Conservation (phyloP, 805 yeast species). For the Zygoascus bituminiphila region DNA sequence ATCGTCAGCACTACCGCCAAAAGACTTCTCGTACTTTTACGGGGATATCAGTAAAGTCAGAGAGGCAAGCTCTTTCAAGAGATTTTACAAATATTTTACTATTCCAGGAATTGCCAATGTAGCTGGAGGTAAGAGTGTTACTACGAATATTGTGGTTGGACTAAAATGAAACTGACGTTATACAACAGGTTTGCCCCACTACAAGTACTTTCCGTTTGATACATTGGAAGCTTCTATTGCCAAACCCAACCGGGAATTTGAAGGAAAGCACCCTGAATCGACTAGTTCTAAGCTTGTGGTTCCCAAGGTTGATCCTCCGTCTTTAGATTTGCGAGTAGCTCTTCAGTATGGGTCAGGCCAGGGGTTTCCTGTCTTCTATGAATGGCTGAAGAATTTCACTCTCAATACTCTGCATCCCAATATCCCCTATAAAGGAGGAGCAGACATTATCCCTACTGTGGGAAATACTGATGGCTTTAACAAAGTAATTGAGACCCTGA, state of each 20-base stretch:
- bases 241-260: slow-evolving; percentile 34
- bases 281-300: slow-evolving; percentile 6
- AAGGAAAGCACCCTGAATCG: neutral
- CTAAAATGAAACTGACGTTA: too few relatives aligned
- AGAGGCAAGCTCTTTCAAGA: slow-evolving; percentile 67
- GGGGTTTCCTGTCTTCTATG: slow-evolving; percentile 67
- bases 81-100: slow-evolving; percentile 68
- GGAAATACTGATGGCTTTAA: slow-evolving; percentile 91
- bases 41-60: slow-evolving; percentile 72
- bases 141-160: too few relatives aligned
- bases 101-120: slow-evolving; percentile 74
- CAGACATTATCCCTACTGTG: slow-evolving; percentile 61
- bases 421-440: slow-evolving; percentile 41
- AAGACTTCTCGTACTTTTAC: slow-evolving; percentile 64
- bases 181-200: slow-evolving; percentile 71
- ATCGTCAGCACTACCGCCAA: slow-evolving; percentile 2
- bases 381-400: slow-evolving; percentile 65
- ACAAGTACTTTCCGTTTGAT: slow-evolving; percentile 90
- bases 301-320: slow-evolving; percentile 37
- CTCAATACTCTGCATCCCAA: slow-evolving; percentile 9
- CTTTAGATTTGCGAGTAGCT: slow-evolving; percentile 53
- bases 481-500: slow-evolving; percentile 64
- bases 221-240: slow-evolving; percentile 52
- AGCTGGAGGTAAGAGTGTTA: slow-evolving; percentile 48
- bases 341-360: slow-evolving; percentile 83